Conservation (phyloP, 2,329 filamentous ascomycete genomes). For the Trichoderma afroharzianum region DNA sequence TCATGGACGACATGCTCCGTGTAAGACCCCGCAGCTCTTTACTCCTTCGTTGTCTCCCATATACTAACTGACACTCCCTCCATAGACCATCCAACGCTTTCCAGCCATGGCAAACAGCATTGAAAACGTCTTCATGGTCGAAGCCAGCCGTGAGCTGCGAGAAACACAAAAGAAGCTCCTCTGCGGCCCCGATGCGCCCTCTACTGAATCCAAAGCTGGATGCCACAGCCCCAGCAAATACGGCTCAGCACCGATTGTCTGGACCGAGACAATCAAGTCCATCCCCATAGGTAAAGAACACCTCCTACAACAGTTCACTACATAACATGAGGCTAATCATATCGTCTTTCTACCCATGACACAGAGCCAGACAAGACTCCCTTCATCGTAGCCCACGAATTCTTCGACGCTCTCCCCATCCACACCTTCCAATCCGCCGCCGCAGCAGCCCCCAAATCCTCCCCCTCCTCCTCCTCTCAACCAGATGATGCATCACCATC, state of each 20-base stretch:
- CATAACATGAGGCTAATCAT: not conserved
- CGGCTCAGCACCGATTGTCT: conserved; percentile 69
- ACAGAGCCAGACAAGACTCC: conserved; percentile 67
- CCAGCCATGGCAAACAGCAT: conserved; percentile 71
- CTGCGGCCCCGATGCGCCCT: conserved; percentile 65
- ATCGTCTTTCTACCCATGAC: not conserved
- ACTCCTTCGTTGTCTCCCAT: no score
- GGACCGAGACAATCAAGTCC: conserved; percentile 86
- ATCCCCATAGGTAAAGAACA: conserved; percentile 60
- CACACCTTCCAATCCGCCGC: conserved; percentile 83
- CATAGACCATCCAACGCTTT: conserved; percentile 81
- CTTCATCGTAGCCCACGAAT: conserved; percentile 95
- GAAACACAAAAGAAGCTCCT: conserved; percentile 76
- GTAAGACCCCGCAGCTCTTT: conserved; percentile 46
- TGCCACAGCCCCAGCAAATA: conserved; percentile 74
- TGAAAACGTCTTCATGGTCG: conserved; percentile 87
- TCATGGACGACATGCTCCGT: conserved; percentile 95
- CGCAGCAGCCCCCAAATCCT: conserved; percentile 25
- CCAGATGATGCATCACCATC: not conserved
- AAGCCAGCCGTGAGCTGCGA: conserved; percentile 80
- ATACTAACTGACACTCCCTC: not conserved
- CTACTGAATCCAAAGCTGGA: conserved; percentile 70
- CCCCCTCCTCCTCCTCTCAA: not conserved
- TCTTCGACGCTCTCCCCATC: conserved; percentile 96
- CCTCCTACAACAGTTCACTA: not conserved